phyloP scores from a whole-genome alignment of 2,329 filamentous ascomycete species.

The Macrophomina pseudophaseolina region DNA sequence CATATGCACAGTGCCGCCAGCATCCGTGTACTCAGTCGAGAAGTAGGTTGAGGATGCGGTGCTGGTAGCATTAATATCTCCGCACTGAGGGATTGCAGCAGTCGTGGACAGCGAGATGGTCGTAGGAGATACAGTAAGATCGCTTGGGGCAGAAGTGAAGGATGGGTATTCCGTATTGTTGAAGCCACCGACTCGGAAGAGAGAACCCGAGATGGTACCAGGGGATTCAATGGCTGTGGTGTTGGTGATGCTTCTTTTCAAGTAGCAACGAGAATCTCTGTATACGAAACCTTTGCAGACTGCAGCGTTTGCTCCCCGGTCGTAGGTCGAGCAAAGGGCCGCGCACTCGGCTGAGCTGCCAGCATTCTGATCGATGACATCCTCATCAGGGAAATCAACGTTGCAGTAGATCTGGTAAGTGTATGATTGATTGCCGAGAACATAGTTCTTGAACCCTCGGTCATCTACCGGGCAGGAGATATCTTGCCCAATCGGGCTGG shows the following conservation, averaged over 20 bases:
- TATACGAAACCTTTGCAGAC: slow-evolving; percentile 21
- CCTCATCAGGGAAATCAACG: slow-evolving; percentile 1
- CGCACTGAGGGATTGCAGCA: slow-evolving; percentile 7
- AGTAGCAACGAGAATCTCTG: neutral
- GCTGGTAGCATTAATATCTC: neutral
- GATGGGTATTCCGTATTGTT: neutral
- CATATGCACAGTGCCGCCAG: slow-evolving; percentile 11
- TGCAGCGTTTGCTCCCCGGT: neutral
- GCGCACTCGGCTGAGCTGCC: slow-evolving; percentile 19
- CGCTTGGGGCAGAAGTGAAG: slow-evolving; percentile 3
- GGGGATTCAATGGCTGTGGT: neutral
- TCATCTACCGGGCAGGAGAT: slow-evolving; percentile 21
- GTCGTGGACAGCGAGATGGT: slow-evolving; percentile 2
- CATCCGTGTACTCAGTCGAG: slow-evolving; percentile 18
- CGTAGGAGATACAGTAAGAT: neutral
- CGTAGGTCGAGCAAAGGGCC: slow-evolving; percentile 20
- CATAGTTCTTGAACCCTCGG: slow-evolving; percentile 13
- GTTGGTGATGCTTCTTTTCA: slow-evolving; percentile 15
- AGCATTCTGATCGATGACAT: slow-evolving; percentile 5
- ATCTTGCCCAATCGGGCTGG: neutral
- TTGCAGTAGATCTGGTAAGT: slow-evolving; percentile 21
- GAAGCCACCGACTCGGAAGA: slow-evolving; percentile 1
- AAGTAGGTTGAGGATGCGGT: slow-evolving; percentile 15
- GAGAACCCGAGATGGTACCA: neutral
- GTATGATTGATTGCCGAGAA: slow-evolving; percentile 13